Evolutionary conservation across 768 basidiomycete species (phyloP).

Genomic region (Suillus cothurnatus): DNA sequence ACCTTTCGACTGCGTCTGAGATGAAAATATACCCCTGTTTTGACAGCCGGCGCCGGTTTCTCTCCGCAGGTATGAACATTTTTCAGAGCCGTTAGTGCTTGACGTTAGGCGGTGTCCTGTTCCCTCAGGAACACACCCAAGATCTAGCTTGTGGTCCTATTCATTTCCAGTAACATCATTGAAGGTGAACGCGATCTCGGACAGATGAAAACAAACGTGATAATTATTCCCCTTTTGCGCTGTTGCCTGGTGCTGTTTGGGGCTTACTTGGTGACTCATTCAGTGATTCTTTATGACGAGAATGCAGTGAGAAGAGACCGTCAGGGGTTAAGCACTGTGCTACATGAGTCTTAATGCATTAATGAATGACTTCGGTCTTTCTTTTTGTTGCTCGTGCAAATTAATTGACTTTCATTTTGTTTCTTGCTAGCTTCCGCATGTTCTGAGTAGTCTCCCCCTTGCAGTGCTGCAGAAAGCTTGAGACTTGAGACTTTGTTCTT

Average conservation of each 20-base stretch:
- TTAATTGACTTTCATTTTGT: conserved; percentile 82
- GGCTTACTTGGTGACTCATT: conserved; percentile 17
- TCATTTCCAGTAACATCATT: conserved; percentile 15
- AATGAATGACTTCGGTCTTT: not conserved
- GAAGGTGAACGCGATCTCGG: not conserved
- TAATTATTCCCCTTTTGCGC: not conserved
- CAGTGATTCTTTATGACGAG: conserved; percentile 43
- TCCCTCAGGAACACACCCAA: conserved; percentile 22
- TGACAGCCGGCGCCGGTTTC: conserved; percentile 52
- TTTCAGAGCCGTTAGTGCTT: conserved; percentile 41
- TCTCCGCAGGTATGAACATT: conserved; percentile 50
- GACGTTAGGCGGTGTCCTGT: conserved; percentile 30
- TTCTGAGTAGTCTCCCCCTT: conserved; percentile 85
- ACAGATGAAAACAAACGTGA: conserved; percentile 5
- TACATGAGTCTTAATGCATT: conserved; percentile 9
- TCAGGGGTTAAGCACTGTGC: conserved; percentile 53
- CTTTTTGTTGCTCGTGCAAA: conserved; percentile 37
- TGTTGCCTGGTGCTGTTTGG: conserved; percentile 33
- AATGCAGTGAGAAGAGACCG: conserved; percentile 58
- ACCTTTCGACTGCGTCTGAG: not conserved
- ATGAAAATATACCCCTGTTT: not conserved
- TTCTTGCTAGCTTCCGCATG: conserved; percentile 87
- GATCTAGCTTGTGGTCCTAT: conserved; percentile 15
- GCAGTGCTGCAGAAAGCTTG: conserved; percentile 68
- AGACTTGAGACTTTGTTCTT: not conserved